These are phyloP conservation scores for Theobroma cacao DNA, from an alignment of 345 rosid species.

Conservation along the genomic window DNA sequence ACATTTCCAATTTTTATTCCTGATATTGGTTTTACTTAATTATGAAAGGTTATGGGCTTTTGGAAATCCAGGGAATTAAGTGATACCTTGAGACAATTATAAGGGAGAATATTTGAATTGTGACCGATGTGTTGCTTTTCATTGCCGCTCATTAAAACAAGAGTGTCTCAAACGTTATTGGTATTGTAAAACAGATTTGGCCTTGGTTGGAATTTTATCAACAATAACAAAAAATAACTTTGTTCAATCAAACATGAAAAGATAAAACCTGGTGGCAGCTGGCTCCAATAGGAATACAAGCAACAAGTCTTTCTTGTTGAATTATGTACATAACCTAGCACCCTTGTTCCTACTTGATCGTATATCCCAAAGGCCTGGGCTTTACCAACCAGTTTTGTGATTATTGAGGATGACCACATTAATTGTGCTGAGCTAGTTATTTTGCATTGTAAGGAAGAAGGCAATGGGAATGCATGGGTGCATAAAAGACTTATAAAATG, in stretches of 20 bases:
- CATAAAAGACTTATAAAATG: neutral
- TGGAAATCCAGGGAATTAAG: neutral
- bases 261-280: neutral
- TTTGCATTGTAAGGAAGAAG: neutral
- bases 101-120: neutral
- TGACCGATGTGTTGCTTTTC: neutral
- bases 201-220: neutral
- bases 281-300: neutral
- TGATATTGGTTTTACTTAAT: neutral
- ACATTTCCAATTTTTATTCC: neutral
- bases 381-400: too few species aligned
- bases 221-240: neutral
- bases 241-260: neutral
- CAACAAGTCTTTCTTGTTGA: conserved; percentile 5
- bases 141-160: neutral
- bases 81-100: neutral
- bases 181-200: neutral
- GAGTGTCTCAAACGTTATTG: neutral
- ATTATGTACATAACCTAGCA: neutral
- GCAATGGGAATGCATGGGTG: neutral
- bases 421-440: neutral
- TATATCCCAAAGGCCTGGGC: neutral
- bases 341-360: neutral
- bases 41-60: neutral
- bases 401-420: neutral